Percentiles rank a stretch among this genome's conserved stretches.
These are phyloP conservation scores for Sisymbrium irio DNA, from an alignment of 345 rosid genomes.

Conservation along the genomic window DNA sequence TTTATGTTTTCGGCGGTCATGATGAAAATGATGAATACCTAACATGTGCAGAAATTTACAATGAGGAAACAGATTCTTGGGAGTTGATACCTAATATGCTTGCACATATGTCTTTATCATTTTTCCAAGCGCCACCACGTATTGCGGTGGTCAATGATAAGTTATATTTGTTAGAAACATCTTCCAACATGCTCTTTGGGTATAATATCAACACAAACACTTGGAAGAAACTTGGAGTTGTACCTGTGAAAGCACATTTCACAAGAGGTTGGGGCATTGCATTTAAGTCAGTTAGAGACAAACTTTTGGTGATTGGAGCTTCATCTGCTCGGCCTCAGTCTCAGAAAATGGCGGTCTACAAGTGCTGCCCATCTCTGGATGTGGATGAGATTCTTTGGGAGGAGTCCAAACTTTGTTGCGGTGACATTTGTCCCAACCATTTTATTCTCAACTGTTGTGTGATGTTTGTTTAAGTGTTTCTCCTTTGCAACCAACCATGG, in stretches of 20 bases:
- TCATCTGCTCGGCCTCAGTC: constrained; percentile 31
- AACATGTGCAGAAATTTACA: constrained; percentile 20
- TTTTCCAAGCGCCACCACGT: constrained; percentile 59
- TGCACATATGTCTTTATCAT: constrained; percentile 34
- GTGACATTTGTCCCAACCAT: not conserved
- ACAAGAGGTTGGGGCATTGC: constrained; percentile 77
- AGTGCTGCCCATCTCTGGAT: constrained; percentile 44
- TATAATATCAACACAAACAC: constrained; percentile 47
- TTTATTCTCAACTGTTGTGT: not conserved
- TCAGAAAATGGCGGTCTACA: constrained; percentile 51
- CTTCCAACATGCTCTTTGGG: constrained; percentile 48
- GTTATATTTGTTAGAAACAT: constrained; percentile 60
- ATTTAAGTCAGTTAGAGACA: constrained; percentile 11
- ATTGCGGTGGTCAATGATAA: constrained; percentile 56
- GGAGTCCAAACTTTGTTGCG: not conserved
- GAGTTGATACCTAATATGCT: constrained; percentile 49
- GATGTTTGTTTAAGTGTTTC: not conserved
- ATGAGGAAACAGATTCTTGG: constrained; percentile 49
- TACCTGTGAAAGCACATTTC: constrained; percentile 55
- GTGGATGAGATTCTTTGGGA: constrained; percentile 36
- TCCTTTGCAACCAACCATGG: not conserved
- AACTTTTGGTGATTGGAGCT: constrained; percentile 66
- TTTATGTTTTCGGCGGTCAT: constrained; percentile 64
- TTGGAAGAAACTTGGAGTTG: constrained; percentile 60
- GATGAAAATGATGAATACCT: constrained; percentile 41